These are phyloP conservation scores for Lichtheimia corymbifera DNA, from an alignment of 371 early-diverging fungal genomes.

Conservation along the genomic window DNA sequence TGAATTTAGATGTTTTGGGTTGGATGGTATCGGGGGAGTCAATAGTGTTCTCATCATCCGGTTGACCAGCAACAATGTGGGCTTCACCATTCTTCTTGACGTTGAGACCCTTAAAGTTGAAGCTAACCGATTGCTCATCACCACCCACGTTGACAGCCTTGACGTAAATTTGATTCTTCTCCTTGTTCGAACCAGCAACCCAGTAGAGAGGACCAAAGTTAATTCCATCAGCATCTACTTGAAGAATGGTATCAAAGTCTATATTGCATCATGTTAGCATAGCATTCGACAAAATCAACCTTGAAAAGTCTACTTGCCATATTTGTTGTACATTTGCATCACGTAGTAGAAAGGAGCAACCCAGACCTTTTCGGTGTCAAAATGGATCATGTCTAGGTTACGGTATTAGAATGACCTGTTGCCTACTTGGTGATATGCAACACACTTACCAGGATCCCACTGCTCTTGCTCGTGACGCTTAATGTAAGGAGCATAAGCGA, in stretches of 20 bases:
- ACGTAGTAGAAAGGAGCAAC: conserved; percentile 27
- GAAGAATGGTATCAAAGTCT: conserved; percentile 24
- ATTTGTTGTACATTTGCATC: conserved; percentile 21
- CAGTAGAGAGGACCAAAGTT: conserved; percentile 30
- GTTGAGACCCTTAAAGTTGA: conserved; percentile 12
- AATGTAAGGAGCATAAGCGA: conserved; percentile 28
- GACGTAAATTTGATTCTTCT: conserved; percentile 15
- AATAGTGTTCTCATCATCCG: conserved; percentile 13
- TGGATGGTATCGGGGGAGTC: conserved; percentile 10
- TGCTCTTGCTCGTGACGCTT: conserved; percentile 27
- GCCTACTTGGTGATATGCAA: not conserved
- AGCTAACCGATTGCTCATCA: conserved; percentile 6
- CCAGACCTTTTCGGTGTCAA: conserved; percentile 22
- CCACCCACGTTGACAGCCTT: conserved; percentile 21
- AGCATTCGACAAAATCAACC: not conserved
- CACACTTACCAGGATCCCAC: conserved; percentile 25
- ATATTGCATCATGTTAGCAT: not conserved
- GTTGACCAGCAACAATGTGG: conserved; percentile 13
- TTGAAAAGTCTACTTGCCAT: conserved; percentile 7
- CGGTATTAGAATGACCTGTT: not conserved
- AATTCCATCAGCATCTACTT: conserved; percentile 20
- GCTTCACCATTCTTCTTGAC: conserved; percentile 18
- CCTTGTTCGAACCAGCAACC: conserved; percentile 28
- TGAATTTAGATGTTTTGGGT: conserved; percentile 13
- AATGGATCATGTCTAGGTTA: conserved; percentile 19